These are phyloP conservation scores for Penicillium rolfsii DNA, from an alignment of 2,329 filamentous ascomycete genomes.

Conservation along the genomic window DNA sequence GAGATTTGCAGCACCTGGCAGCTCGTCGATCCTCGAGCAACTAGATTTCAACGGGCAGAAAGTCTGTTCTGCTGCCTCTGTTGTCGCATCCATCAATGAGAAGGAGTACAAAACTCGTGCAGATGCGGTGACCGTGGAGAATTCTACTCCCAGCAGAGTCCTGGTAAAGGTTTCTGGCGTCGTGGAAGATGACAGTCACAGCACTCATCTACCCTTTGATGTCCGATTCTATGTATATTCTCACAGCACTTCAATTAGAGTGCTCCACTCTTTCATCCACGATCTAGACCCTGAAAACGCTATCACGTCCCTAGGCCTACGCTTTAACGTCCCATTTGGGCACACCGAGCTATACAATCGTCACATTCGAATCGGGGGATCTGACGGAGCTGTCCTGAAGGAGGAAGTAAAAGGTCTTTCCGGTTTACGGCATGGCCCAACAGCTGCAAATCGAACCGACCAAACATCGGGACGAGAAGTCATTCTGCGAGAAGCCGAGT, in stretches of 20 bases:
- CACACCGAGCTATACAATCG: slow-evolving; percentile 61
- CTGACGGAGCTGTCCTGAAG: slow-evolving; percentile 58
- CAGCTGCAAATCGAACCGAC: slow-evolving; percentile 51
- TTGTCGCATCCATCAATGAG: slow-evolving; percentile 18
- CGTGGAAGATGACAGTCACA: slow-evolving; percentile 1
- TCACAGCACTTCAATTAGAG: slow-evolving; percentile 11
- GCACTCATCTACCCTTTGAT: slow-evolving; percentile 21
- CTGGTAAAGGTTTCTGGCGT: slow-evolving; percentile 19
- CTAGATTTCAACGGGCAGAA: slow-evolving; percentile 9
- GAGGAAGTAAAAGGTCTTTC: slow-evolving; percentile 65
- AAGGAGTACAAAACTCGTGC: slow-evolving; percentile 10
- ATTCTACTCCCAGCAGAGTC: slow-evolving; percentile 11
- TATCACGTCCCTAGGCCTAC: slow-evolving; percentile 47
- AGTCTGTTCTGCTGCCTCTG: slow-evolving; percentile 16
- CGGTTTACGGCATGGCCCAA: slow-evolving; percentile 61
- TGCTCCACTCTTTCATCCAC: slow-evolving; percentile 22
- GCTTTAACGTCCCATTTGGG: slow-evolving; percentile 59
- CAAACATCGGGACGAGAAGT: slow-evolving; percentile 56
- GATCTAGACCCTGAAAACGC: slow-evolving; percentile 16
- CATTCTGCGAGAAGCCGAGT: slow-evolving; percentile 46
- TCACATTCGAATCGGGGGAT: slow-evolving; percentile 61
- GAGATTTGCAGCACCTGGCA: slow-evolving; percentile 9
- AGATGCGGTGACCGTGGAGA: slow-evolving; percentile 15
- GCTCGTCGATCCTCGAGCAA: slow-evolving; percentile 12
- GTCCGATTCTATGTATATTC: slow-evolving; percentile 24